Conservation (phyloP, 2,329 filamentous ascomycete species). For the Madurella fahalii region DNA sequence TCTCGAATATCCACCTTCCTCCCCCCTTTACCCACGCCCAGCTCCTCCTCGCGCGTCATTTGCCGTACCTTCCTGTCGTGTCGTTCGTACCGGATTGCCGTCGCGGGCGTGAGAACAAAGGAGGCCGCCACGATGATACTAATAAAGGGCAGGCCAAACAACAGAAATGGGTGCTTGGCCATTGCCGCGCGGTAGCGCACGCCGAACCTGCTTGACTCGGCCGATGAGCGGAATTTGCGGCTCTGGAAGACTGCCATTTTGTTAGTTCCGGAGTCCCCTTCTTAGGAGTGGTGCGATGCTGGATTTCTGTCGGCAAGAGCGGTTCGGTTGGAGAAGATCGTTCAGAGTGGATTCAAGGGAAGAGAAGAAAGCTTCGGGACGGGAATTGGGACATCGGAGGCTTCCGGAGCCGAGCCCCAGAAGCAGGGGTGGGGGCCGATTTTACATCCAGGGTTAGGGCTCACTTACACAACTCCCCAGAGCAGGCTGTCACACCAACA, state of each 20-base stretch:
- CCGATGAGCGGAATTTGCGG: constrained; percentile 66
- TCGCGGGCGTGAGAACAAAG: constrained; percentile 91
- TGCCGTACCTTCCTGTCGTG: constrained; percentile 87
- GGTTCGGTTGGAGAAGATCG: too few species aligned
- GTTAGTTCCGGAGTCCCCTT: background rate
- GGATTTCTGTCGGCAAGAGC: background rate
- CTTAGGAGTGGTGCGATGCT: background rate
- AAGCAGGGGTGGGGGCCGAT: too few species aligned
- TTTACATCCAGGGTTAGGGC: too few species aligned
- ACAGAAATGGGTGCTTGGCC: constrained; percentile 75
- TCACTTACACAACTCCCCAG: too few species aligned
- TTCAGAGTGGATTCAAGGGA: too few species aligned
- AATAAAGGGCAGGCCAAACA: constrained; percentile 93
- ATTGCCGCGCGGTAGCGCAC: constrained; percentile 73
- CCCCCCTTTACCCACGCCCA: constrained; percentile 69
- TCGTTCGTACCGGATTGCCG: constrained; percentile 88
- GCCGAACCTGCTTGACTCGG: constrained; percentile 65
- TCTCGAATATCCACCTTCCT: constrained; percentile 76
- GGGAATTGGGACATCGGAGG: too few species aligned
- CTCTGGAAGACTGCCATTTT: constrained; percentile 61
- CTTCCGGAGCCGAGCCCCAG: too few species aligned
- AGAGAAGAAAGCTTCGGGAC: too few species aligned
- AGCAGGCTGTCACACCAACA: too few species aligned
- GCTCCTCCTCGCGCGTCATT: constrained; percentile 78
- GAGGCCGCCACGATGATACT: constrained; percentile 84